Evolutionary conservation across 1,284 basidiomycete species (phyloP).

Genomic region (Rhodofomes roseus): DNA sequence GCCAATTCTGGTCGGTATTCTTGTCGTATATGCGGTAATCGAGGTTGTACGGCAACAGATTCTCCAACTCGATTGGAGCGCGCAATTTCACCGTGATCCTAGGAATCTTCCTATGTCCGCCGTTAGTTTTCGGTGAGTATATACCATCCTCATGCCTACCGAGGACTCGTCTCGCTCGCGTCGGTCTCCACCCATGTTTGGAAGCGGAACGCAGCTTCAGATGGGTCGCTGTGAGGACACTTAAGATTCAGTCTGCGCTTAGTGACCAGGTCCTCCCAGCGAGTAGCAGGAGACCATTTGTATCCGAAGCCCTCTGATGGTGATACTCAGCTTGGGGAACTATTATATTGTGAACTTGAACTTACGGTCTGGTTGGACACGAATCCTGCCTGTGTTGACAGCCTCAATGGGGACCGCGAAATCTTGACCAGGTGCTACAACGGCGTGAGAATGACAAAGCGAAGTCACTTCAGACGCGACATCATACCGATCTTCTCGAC

Average conservation of each 20-base stretch:
- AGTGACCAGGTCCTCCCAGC: conserved; percentile 89
- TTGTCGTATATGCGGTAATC: conserved; percentile 98
- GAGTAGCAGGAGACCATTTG: conserved; percentile 87
- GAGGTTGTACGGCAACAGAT: conserved; percentile 92
- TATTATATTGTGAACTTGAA: conserved; percentile 1
- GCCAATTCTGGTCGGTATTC: conserved; percentile 88
- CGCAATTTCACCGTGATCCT: conserved; percentile 84
- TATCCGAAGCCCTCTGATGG: conserved; percentile 87
- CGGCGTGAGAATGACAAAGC: not conserved
- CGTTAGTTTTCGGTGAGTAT: too few species aligned
- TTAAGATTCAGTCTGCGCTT: conserved; percentile 78
- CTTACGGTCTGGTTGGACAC: conserved; percentile 91
- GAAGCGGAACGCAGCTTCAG: conserved; percentile 93
- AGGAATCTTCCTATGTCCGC: conserved; percentile 60
- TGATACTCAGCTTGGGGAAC: not conserved
- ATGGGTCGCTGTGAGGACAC: conserved; percentile 80
- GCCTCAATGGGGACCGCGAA: conserved; percentile 92
- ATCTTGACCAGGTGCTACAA: conserved; percentile 76
- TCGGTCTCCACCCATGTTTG: conserved; percentile 91
- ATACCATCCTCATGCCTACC: conserved; percentile 36
- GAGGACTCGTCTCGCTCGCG: conserved; percentile 54
- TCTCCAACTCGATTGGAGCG: conserved; percentile 97
- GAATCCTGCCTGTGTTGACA: conserved; percentile 80
- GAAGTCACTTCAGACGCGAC: not conserved
- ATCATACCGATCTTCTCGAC: conserved; percentile 80